Evolutionary conservation across 495 filamentous ascomycete genomes (phyloP).

Genomic region (Lentithecium fluviatile): DNA sequence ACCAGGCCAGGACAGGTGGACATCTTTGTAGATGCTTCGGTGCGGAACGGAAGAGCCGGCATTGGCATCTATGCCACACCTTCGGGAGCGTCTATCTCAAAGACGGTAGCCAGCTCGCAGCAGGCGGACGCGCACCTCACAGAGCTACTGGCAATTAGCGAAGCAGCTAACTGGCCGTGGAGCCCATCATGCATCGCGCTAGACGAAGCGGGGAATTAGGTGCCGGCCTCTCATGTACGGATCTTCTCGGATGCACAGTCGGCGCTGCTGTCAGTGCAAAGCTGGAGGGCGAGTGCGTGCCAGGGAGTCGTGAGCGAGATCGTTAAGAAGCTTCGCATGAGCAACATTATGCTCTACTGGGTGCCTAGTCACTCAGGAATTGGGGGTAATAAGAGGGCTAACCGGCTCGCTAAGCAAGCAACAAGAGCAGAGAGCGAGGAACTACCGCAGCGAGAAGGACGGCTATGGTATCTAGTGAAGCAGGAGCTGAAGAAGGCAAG

Average conservation of each 20-base stretch:
- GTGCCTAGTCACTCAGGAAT: constrained; percentile 10
- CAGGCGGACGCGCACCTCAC: constrained; percentile 10
- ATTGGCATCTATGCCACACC: constrained; percentile 17
- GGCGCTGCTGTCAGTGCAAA: no score
- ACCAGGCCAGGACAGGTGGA: constrained; percentile 23
- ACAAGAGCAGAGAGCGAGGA: no score
- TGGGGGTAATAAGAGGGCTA: constrained; percentile 10
- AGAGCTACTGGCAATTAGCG: constrained; percentile 14
- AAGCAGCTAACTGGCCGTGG: no score
- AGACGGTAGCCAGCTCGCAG: constrained; percentile 11
- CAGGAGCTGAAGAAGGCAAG: no score
- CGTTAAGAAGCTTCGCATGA: constrained; percentile 12
- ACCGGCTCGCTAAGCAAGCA: no score
- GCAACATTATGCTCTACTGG: constrained; percentile 18
- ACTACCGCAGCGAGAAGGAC: no score
- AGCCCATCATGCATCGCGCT: no score
- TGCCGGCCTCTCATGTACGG: no score
- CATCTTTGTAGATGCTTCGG: constrained; percentile 25
- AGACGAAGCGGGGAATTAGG: no score
- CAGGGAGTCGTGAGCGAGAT: constrained; percentile 4
- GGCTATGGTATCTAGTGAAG: no score
- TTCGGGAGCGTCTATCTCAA: constrained; percentile 1
- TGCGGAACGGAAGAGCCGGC: constrained; percentile 11
- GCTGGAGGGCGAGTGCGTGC: constrained; percentile 9
- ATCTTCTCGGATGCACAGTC: no score